phyloP scores from a whole-genome alignment of 139 green algal genomes.

The Picochlorum sp. region DNA sequence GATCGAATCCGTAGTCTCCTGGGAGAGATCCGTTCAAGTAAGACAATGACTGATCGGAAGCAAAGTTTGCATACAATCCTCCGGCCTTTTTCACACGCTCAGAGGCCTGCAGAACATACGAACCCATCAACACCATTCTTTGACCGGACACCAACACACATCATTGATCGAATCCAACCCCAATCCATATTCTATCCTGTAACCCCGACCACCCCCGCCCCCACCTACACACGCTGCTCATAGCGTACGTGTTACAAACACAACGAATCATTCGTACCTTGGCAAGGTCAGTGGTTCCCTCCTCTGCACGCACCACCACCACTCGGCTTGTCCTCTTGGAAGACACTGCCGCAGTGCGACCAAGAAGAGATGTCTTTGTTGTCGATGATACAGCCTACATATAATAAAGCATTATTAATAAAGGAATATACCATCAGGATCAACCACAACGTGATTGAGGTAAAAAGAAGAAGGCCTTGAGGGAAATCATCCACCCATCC shows the following conservation, averaged over 20 bases:
- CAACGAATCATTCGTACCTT: constrained; percentile 12
- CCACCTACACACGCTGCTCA: too few relatives aligned
- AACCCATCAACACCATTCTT: neutral
- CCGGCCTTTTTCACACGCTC: constrained; percentile 63
- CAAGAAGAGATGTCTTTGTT: too few relatives aligned
- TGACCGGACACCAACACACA: neutral
- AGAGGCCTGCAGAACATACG: constrained; percentile 26
- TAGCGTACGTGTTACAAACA: too few relatives aligned
- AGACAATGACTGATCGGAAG: constrained; percentile 62
- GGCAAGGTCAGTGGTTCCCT: constrained; percentile 15
- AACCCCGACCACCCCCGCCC: too few relatives aligned
- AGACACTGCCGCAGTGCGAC: too few relatives aligned
- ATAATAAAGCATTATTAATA: too few relatives aligned
- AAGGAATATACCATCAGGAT: too few relatives aligned
- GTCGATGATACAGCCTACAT: too few relatives aligned
- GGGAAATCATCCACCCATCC: too few relatives aligned
- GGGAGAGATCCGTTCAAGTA: constrained; percentile 93
- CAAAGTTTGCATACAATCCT: constrained; percentile 44
- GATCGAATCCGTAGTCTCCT: constrained; percentile 77
- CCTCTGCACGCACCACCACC: constrained; percentile 26
- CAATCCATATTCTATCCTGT: neutral
- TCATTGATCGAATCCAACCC: neutral
- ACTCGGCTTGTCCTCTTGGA: too few relatives aligned
- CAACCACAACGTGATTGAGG: too few relatives aligned
- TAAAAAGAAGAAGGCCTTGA: too few relatives aligned